A percentile compares a stretch with the other conserved stretches of the same genome.
Evolutionary conservation across 1,284 basidiomycete species (phyloP).

Genomic region (Lentinus polychrous): DNA sequence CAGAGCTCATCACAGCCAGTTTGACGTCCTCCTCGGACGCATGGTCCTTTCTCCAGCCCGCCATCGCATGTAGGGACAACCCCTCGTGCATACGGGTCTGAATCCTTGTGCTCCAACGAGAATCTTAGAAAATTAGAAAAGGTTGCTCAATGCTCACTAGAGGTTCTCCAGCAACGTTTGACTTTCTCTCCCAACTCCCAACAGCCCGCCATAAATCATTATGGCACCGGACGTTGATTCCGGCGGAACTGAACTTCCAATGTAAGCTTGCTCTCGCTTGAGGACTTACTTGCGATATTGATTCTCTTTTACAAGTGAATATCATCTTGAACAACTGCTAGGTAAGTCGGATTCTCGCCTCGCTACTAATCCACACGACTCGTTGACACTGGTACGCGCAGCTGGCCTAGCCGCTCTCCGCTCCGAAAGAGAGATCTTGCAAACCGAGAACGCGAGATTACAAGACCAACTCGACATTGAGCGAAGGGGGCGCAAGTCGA

Average conservation of each 20-base stretch:
- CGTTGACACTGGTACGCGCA: neutral
- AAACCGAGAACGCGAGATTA: neutral
- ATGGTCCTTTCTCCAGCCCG: too few relatives aligned
- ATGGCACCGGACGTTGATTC: neutral
- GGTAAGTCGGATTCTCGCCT: neutral
- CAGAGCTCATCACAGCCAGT: too few relatives aligned
- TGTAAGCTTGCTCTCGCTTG: neutral
- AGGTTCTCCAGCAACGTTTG: too few relatives aligned
- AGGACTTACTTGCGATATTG: neutral
- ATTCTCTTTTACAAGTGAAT: neutral
- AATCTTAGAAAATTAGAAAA: too few relatives aligned
- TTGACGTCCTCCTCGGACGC: too few relatives aligned
- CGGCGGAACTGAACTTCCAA: neutral
- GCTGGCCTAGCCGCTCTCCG: constrained; percentile 1
- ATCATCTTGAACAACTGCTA: neutral
- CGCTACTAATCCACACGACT: neutral
- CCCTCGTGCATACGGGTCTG: too few relatives aligned
- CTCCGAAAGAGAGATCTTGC: neutral
- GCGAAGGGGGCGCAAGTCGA: constrained; percentile 2
- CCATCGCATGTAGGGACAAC: too few relatives aligned
- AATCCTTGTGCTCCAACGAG: too few relatives aligned
- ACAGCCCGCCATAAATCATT: neutral
- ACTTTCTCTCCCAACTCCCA: neutral
- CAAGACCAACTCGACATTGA: constrained; percentile 3
- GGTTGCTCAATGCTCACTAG: too few relatives aligned